These are phyloP conservation scores for Lasiodiplodia sp. DNA, from an alignment of 2,329 filamentous ascomycete species.

Conservation along the genomic window DNA sequence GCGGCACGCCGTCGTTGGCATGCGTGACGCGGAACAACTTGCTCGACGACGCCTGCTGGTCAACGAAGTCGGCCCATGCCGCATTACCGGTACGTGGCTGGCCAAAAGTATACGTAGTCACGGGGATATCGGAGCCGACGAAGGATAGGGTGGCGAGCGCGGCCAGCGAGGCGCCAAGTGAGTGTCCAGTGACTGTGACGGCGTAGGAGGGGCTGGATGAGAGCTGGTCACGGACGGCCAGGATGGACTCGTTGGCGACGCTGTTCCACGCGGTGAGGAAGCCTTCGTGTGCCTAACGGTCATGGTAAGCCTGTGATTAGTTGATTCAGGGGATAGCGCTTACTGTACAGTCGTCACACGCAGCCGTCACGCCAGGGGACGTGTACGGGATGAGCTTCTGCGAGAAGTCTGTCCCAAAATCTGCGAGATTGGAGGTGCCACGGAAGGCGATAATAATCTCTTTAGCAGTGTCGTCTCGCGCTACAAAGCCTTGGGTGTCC, in stretches of 20 bases:
- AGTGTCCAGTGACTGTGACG: conserved; percentile 24
- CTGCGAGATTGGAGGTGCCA: conserved; percentile 17
- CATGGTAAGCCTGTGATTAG: background rate
- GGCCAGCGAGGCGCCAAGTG: conserved; percentile 20
- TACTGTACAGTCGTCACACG: conserved; percentile 8
- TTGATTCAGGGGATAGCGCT: background rate
- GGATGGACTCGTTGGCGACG: conserved; percentile 5
- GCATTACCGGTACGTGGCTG: conserved; percentile 28
- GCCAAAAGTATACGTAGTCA: conserved; percentile 23
- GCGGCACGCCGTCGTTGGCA: conserved; percentile 29
- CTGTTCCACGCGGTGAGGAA: conserved; percentile 23
- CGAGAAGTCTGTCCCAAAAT: conserved; percentile 22
- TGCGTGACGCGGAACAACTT: conserved; percentile 29
- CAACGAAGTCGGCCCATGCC: conserved; percentile 18
- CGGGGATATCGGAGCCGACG: conserved; percentile 4
- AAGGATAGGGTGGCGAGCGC: conserved; percentile 18
- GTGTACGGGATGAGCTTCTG: conserved; percentile 7
- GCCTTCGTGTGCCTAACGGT: conserved; percentile 17
- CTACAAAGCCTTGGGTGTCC: conserved; percentile 23
- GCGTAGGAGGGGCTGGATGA: conserved; percentile 7
- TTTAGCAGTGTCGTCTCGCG: conserved; percentile 1
- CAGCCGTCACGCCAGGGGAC: background rate
- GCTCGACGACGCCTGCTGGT: conserved; percentile 6
- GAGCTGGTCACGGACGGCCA: background rate
- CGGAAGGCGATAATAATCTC: conserved; percentile 23